A percentile compares a stretch with the other conserved stretches of the same genome.
Conservation (phyloP, 345 rosid species). For the Camelina sativa region DNA sequence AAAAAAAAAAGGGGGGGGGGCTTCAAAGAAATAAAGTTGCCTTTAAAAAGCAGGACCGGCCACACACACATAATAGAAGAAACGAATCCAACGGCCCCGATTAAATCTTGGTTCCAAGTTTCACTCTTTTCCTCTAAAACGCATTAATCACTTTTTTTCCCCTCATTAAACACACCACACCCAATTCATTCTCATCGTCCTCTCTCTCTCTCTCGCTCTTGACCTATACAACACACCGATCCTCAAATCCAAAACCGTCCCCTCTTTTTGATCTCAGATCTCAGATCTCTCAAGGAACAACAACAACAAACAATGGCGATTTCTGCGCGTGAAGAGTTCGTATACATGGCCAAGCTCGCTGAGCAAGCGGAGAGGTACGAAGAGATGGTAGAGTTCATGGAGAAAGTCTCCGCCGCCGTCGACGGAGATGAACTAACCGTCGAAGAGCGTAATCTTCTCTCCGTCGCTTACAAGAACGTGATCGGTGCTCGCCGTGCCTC, state of each 20-base stretch:
- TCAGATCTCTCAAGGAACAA: conserved; percentile 14
- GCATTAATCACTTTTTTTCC: conserved; percentile 50
- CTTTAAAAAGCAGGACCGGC: conserved; percentile 35
- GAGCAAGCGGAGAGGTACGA: conserved; percentile 99
- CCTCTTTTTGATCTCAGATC: conserved; percentile 25
- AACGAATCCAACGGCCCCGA: conserved; percentile 59
- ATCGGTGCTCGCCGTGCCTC: conserved; percentile 96
- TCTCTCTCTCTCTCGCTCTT: conserved; percentile 9
- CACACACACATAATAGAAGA: conserved; percentile 4
- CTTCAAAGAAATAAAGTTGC: not conserved
- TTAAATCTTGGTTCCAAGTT: conserved; percentile 40
- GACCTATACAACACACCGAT: conserved; percentile 14
- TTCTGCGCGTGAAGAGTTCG: conserved; percentile 78
- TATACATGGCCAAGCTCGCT: conserved; percentile 98
- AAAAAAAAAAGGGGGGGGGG: not conserved
- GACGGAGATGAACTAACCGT: conserved; percentile 78
- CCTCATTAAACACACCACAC: conserved; percentile 20
- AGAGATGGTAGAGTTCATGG: conserved; percentile 98
- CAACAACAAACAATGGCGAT: conserved; percentile 47
- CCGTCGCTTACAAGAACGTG: conserved; percentile 96
- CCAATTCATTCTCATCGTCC: conserved; percentile 14
- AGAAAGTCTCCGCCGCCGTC: conserved; percentile 71
- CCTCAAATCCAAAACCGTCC: conserved; percentile 29
- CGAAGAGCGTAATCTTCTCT: conserved; percentile 93
- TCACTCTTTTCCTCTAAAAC: conserved; percentile 48